A percentile compares a stretch with the other conserved stretches of the same genome.
Evolutionary conservation across 108 stramenopile species (phyloP).

Genomic region (Cyclotella baltica): DNA sequence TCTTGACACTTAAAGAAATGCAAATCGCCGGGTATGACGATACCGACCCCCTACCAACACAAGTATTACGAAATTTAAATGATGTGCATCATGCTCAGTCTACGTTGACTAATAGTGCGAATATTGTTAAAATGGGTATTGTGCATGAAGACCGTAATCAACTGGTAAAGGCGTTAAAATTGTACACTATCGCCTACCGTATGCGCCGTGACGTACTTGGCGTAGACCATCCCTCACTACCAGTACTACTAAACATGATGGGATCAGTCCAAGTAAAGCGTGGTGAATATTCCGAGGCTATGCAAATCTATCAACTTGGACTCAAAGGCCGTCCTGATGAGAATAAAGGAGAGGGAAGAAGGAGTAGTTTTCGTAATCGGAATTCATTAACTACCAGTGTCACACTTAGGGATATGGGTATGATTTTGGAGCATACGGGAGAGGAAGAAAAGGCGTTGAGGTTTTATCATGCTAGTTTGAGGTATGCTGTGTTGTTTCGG

Average conservation of each 20-base stretch:
- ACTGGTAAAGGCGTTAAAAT: conserved; percentile 73
- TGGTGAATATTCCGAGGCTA: conserved; percentile 77
- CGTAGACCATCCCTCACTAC: conserved; percentile 71
- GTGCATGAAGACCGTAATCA: conserved; percentile 68
- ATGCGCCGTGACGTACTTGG: conserved; percentile 80
- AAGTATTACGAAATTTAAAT: conserved; percentile 62
- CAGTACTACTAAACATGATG: conserved; percentile 85
- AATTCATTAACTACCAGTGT: conserved; percentile 66
- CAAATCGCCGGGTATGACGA: conserved; percentile 21
- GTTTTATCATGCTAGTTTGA: conserved; percentile 84
- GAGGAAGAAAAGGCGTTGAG: conserved; percentile 70
- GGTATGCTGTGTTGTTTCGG: conserved; percentile 53
- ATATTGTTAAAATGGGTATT: conserved; percentile 88
- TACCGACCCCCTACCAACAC: conserved; percentile 59
- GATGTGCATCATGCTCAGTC: conserved; percentile 77
- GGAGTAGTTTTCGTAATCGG: conserved; percentile 13
- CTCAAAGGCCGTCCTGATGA: conserved; percentile 61
- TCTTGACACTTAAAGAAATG: conserved; percentile 66
- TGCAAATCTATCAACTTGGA: conserved; percentile 81
- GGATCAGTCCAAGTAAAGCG: conserved; percentile 82
- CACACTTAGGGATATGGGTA: conserved; percentile 87
- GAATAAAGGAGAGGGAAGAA: conserved; percentile 23
- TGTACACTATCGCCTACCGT: conserved; percentile 90
- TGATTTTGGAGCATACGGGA: conserved; percentile 76
- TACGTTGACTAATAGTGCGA: conserved; percentile 71